Evolutionary conservation across 2,329 filamentous ascomycete species (phyloP), one percentile per base, ranked within the genome.

Genomic region (Alternaria brassicicola): DNA sequence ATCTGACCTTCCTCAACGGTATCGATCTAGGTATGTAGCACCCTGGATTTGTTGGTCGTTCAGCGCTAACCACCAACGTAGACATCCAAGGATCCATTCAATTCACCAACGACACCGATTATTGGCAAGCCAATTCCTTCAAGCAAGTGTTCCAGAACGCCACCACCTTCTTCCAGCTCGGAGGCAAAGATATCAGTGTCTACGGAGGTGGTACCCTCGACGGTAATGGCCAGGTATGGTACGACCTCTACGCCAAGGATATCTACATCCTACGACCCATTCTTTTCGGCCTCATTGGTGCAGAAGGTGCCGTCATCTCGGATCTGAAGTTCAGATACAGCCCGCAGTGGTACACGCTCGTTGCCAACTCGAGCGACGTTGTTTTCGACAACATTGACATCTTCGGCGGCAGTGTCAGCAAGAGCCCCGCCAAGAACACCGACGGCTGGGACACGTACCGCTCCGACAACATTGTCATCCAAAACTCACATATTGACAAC

Each of bases 111-210:
- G 86, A 91, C 69, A 88, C 87, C 2, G 82, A 86, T 63, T 91
- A 90, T 75, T 91, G 89, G 89, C 82, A 88, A 62, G 81, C 80
- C 8, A 82, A 89, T 67, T 81, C 83, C 39, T 90, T 90, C 80
- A 83, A 83, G 54, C 86, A 88, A 25, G 79, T 78, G 6, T 91
- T 86, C 76, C 89, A 91, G 66, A 89, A 89, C 61, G 83, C 84
- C 5, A 87, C 85, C 0, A 85, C 85, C 2, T 89, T 90, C 79
- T 90, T 88, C 81, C 83, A 87, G 69, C 81, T 89, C 35, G 88
- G 88, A 38, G 88, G 88, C 28, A 78, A 83, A 19, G 87, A 86
- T 74, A 85, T 91, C 10, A 88, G 89, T 57, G 82, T 91, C 43
- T 91, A 89, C 60, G 89, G 88, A 0, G 85, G 84, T 15, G 86